Base-by-base conservation (phyloP, 202 grass and related monocot genomes). In the Zoysia matrella region DNA sequence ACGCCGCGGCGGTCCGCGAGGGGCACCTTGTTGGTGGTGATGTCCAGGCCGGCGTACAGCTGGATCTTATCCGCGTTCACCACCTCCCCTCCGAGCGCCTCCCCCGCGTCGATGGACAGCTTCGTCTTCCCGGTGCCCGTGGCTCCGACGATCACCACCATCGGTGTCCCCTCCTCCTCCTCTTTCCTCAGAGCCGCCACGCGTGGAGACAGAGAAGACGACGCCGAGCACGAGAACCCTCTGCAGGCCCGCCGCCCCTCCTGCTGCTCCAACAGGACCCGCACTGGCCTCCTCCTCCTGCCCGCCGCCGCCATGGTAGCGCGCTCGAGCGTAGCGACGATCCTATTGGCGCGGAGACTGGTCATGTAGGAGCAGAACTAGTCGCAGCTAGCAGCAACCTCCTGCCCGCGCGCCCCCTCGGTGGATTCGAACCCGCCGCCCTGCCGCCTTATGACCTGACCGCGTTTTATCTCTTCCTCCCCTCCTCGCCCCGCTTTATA, bases 71-170 rank as follows among this genome's bases (percentile, higher is more conserved):
- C 30, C 30, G 30, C 30, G 30, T 36, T 36, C 11, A 96, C 68
- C 13, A 93, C 90, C 88, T 96, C 93, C 12, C 93, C 90, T 4
- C 49, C 68, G 16, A 91, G 49, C 52, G 39, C 76, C 3, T 11
- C 14, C 22, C 88, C 88, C 0, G 82, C 88, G 88, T 96, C 93
- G 73, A 96, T 75, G 78, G 93, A 92, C 51, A 96, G 90, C 88
- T 90, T 88, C 1, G 93, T 90, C 90, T 96, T 96, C 1, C 93
- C 93, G 6, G 93, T 88, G 42, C 93, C 93, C 49, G 93, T 95
- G 6, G 93, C 88, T 11, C 93, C 93, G 52, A 96, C 73, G 82
- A 96, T 88, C 72, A 91, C 90, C 77, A 93, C 90, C 74, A 91
- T 52, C 67, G 41, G 30, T 36, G 30, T 36, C 30, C 30, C 30